phyloP scores from a whole-genome alignment of 169 alveolate species.

The Plasmodium relictum region DNA sequence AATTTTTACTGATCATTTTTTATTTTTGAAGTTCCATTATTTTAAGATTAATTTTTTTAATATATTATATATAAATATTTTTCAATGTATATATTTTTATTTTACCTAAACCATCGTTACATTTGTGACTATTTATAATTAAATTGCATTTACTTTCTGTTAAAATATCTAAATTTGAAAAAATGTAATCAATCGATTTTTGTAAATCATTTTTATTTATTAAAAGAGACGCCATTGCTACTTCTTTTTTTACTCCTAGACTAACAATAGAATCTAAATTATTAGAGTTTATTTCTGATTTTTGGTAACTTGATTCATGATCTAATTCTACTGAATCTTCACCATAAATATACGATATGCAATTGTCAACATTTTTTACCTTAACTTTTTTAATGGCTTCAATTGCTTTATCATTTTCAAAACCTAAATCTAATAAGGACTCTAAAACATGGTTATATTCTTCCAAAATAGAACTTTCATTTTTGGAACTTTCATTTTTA shows the following conservation, averaged over 20 bases:
- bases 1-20: background rate
- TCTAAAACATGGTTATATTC: constrained; percentile 25
- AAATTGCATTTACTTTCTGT: constrained; percentile 44
- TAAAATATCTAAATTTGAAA: constrained; percentile 40
- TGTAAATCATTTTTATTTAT: constrained; percentile 62
- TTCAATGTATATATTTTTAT: background rate
- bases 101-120: constrained; percentile 68
- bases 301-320: background rate
- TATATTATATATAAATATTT: background rate
- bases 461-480: constrained; percentile 14
- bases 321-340: constrained; percentile 64
- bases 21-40: background rate
- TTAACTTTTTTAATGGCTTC: constrained; percentile 65
- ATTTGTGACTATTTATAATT: constrained; percentile 57
- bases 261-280: constrained; percentile 52
- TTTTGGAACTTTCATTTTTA: background rate
- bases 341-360: constrained; percentile 66
- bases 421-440: constrained; percentile 47
- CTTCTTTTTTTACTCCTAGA: constrained; percentile 51
- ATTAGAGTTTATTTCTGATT: constrained; percentile 23
- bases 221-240: constrained; percentile 68
- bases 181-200: constrained; percentile 55
- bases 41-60: background rate
- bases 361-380: constrained; percentile 61
- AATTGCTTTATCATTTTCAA: constrained; percentile 49